phyloP scores from a whole-genome alignment of 108 stramenopile genomes.

The Nannochloropsis salina region DNA sequence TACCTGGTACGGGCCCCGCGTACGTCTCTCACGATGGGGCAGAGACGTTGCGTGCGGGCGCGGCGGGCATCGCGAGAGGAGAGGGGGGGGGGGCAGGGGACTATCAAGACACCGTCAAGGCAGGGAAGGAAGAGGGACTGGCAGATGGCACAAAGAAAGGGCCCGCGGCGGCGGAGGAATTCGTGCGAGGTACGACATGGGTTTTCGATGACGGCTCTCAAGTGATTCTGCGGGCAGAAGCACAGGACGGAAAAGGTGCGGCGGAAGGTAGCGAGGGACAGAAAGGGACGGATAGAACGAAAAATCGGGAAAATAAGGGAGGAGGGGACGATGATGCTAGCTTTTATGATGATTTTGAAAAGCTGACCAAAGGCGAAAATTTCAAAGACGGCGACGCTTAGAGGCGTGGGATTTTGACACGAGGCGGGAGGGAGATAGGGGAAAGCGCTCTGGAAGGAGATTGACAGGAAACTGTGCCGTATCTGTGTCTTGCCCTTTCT shows the following conservation, averaged over 20 bases:
- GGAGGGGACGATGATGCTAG: slow-evolving; percentile 19
- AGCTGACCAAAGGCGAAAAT: slow-evolving; percentile 28
- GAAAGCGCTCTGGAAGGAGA: no score
- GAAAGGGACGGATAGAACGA: slow-evolving; percentile 22
- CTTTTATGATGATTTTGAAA: slow-evolving; percentile 41
- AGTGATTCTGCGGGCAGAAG: slow-evolving; percentile 42
- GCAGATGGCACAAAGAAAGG: background rate
- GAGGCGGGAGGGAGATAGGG: no score
- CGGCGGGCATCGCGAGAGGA: background rate
- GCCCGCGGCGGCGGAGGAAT: slow-evolving; percentile 34
- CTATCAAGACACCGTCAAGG: slow-evolving; percentile 18
- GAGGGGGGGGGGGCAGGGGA: background rate
- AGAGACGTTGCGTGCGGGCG: background rate
- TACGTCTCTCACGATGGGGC: background rate
- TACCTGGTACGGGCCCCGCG: background rate
- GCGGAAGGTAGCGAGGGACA: slow-evolving; percentile 28
- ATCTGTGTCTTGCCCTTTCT: no score
- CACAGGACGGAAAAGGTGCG: slow-evolving; percentile 28
- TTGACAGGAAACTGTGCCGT: no score
- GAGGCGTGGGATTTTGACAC: no score
- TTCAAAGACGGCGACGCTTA: background rate
- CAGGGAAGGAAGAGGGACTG: slow-evolving; percentile 18
- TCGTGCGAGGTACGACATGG: slow-evolving; percentile 44
- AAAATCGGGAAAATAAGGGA: background rate
- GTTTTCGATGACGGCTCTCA: slow-evolving; percentile 46